Base-by-base conservation (phyloP, 1,284 basidiomycete species). In the Porphyrellus sp. region DNA sequence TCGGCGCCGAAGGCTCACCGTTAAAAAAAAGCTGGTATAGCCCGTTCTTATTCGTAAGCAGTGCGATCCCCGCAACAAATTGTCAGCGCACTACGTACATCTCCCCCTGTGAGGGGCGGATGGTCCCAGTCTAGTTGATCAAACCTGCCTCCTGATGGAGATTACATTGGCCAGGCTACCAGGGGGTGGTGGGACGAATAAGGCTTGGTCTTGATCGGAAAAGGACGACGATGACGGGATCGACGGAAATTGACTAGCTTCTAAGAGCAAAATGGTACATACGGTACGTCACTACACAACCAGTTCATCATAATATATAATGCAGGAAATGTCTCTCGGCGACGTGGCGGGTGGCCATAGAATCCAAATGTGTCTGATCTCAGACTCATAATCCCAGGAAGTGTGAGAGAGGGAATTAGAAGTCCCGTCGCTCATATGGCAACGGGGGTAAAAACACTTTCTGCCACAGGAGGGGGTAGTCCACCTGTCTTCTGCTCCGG, bases 211-310 rank as follows among this genome's bases (percentile, higher is more conserved):
- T 30, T 31, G 42, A 46, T 46, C 35, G 27, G 30, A 35, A 43
- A 33, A 11, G 21, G 8, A 30, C 15, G 12, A 39, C 16, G 31
- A 16, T 37, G 37, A 54, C 43, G 38, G 28, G 53, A 52, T 53
- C 49, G 53, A 60, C 53, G 46, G 54, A 66, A 58, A 63, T 64
- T 41, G 64, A 54, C 52, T 16, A 42, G 37, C 55, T 64, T 65
- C 62, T 59, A 61, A 46, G 35, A 47, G 60, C 33, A 50, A 51
- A 62, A 63, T 61, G 65, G 61, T 64, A 69, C 61, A 63, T n/a
- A 43, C 33, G 8, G 46, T 64, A 67, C 40, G 35, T n/a, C n/a
- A n/a, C 49, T 68, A 68, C 53, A 63, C 46, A 51, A 51, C 48
- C 56, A 60, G 27, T 49, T 41, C 47, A 28, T 60, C 50, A 24